Conservation (phyloP, 208 protist genomes). For the Porcisia deanei region DNA sequence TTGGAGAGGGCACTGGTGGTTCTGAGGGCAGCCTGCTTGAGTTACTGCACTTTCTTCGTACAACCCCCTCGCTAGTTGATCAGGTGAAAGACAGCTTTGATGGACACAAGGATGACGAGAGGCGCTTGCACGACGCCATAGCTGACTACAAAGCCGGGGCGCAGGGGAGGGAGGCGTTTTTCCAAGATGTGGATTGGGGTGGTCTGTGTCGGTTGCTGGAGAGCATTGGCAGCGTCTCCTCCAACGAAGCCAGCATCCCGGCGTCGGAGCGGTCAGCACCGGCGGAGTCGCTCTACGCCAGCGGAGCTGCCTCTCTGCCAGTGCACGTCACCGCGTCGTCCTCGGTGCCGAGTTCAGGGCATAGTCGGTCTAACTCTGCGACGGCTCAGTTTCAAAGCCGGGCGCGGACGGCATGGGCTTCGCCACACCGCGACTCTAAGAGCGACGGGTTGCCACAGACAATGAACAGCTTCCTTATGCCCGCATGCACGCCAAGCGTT, state of each 20-base stretch:
- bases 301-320: neutral
- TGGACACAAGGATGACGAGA: conserved; percentile 25
- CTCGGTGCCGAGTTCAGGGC: neutral
- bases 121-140: conserved; percentile 25
- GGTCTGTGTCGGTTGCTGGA: conserved; percentile 27
- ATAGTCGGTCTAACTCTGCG: conserved; percentile 1
- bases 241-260: neutral
- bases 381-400: conserved; percentile 6
- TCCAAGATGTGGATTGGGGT: conserved; percentile 26
- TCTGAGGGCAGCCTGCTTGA: conserved; percentile 5
- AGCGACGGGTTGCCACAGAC: conserved; percentile 3
- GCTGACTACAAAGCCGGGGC: conserved; percentile 8
- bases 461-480: conserved; percentile 2
- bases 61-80: conserved; percentile 14
- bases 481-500: neutral
- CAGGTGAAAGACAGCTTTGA: conserved; percentile 20
- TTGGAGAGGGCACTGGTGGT: neutral
- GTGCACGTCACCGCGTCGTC: neutral
- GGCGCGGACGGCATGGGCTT: neutral
- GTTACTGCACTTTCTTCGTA: conserved; percentile 26
- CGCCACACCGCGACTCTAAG: neutral
- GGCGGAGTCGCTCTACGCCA: neutral
- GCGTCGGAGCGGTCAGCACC: neutral
- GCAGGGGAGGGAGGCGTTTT: neutral
- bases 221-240: conserved; percentile 18